Base-by-base conservation (phyloP, 495 filamentous ascomycete species). In the Penicillium nucicola region DNA sequence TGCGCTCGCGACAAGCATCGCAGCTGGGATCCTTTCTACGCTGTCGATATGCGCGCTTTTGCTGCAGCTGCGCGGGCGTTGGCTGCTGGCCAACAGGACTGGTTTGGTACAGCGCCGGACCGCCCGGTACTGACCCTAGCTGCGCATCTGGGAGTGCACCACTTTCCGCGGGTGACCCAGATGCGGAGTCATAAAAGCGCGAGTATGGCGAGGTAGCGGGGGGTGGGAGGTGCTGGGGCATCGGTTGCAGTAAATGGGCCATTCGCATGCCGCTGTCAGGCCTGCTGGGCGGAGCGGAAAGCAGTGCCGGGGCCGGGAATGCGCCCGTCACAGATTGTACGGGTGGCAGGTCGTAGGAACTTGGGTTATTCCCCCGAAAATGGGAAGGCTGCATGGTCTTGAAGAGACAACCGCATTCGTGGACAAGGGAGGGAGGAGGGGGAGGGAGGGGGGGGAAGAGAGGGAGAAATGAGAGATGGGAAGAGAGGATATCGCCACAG, bases 11-110 rank as follows among this genome's bases (percentile, higher is more conserved):
- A 65, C 93, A 98, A 36, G 93, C 93, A 72, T 98, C 93, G 69
- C 93, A 98, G 65, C 92, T 97, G 13, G 93, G 93, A 62, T 97
- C 93, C 62, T 98, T 98, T 54, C 93, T 80, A 55, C 93, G 75
- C 65, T 98, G 93, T 30, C 93, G 82, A 69, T 97, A 98, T 6
- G 92, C 93, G 60, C 93, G 78, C 67, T 97, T 97, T 72, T 95
- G 92, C 47, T 75, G 73, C 37, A 69, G 47, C 42, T 77, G 74
- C 69, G 92, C 89, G 44, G 65, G 63, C 1, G 50, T 50, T 42
- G 75, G 70, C 19, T 67, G 66, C 4, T 77, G 74, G 39, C 74
- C 66, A 17, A 68, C 57, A 32, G 67, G 57, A 28, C 75, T 75
- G 13, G 76, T 66, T 19, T 76, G 75, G 30, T 75, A 67, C 42